Conservation (phyloP, 768 basidiomycete species). For the Fistulinella prunicolor region DNA sequence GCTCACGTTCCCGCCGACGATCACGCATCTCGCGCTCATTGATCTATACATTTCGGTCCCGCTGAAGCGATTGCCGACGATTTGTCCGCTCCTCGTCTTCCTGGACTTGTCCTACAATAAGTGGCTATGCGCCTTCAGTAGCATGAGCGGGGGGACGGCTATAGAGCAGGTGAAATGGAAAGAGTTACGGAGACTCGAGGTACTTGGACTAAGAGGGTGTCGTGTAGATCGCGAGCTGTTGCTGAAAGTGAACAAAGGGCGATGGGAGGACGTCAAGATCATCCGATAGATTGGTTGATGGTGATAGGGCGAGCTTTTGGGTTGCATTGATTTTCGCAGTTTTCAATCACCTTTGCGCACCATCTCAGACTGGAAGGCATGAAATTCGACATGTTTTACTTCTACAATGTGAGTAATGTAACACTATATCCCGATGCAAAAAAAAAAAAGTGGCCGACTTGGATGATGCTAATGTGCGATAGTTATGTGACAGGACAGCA, state of each 20-base stretch:
- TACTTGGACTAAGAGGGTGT: constrained; percentile 59
- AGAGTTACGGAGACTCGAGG: constrained; percentile 49
- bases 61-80: constrained; percentile 53
- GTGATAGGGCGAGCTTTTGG: neutral
- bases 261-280: constrained; percentile 64
- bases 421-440: constrained; percentile 15
- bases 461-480: constrained; percentile 15
- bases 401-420: constrained; percentile 32
- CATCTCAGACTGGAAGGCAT: too few relatives aligned
- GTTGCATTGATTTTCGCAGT: too few relatives aligned
- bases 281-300: constrained; percentile 33
- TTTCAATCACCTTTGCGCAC: too few relatives aligned
- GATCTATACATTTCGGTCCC: constrained; percentile 46
- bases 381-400: constrained; percentile 1
- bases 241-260: constrained; percentile 50
- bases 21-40: constrained; percentile 61
- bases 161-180: constrained; percentile 57
- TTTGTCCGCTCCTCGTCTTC: constrained; percentile 59
- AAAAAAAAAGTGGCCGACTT: constrained; percentile 9
- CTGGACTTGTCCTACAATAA: constrained; percentile 69
- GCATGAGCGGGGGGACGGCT: constrained; percentile 23
- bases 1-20: constrained; percentile 56
- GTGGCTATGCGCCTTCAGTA: constrained; percentile 33
- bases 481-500: constrained; percentile 6
- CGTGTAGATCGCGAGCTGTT: constrained; percentile 41